Evolutionary conservation across 495 filamentous ascomycete genomes (phyloP), one percentile per base, ranked within the genome.

Genomic region (Thozetella sp.): DNA sequence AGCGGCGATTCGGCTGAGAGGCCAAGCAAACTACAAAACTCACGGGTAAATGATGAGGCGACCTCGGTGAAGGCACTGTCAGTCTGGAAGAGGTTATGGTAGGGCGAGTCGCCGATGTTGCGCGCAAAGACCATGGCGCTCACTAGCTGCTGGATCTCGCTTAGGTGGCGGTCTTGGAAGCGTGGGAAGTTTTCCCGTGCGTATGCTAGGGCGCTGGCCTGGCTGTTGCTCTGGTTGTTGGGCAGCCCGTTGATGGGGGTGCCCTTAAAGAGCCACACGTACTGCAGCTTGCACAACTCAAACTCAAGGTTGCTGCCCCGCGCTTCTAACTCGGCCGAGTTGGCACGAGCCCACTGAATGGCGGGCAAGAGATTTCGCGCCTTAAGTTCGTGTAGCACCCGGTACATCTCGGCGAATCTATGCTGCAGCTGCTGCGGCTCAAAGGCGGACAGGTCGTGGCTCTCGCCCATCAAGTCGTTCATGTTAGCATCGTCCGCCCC

Each of bases 301-400:
- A 97, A 99, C 68, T 97, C 94, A 2, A 99, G 84, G 62, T 96
- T 97, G 63, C 90, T 93, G 2, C 94, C 96, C 43, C 95, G 83
- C 1, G 83, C 81, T 63, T 97, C 93, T 23, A 99, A 79, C 22
- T 85, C 77, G 17, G 70, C 70, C 40, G 85, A 86, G 62, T 97
- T 87, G 1, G 80, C 70, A 17, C 88, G 76, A 0, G 96, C 90
- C 95, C 95, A 99, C 56, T 82, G 72, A 22, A 98, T 98, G 2
- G 95, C 95, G 0, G 92, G 92, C 0, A 78, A 64, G 2, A 98
- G 83, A 63, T 97, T 90, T 22, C 81, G 81, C 9, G 83, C 75
- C 55, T 88, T 88, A 50, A 99, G 75, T 30, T 93, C 80, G 56
- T 88, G 82, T 3, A 99, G 82, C 51, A 97, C 96, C 63, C 86